phyloP scores from a whole-genome alignment of 257 asterid species.

The Verbascum thapsus region DNA sequence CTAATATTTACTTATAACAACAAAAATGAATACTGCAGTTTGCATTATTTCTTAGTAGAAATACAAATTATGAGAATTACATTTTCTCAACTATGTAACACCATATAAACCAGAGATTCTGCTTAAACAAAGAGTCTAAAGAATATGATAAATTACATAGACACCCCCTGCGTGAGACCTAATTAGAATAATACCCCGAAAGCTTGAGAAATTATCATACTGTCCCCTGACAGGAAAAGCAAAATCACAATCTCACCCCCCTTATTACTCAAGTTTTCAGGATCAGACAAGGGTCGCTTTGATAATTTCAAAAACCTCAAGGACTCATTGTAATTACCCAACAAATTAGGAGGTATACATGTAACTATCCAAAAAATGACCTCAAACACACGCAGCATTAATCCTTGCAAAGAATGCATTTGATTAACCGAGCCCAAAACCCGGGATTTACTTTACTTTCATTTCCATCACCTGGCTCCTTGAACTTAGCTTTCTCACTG shows the following conservation, averaged over 20 bases:
- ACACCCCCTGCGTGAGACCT: too few relatives aligned
- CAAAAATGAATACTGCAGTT: slow-evolving; percentile 5
- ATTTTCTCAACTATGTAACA: slow-evolving; percentile 4
- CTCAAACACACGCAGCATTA: slow-evolving; percentile 3
- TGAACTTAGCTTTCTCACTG: slow-evolving; percentile 74
- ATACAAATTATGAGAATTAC: neutral
- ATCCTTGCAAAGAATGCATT: slow-evolving; percentile 36
- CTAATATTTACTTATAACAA: neutral
- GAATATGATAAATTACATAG: too few relatives aligned
- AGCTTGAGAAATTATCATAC: too few relatives aligned
- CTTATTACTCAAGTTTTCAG: too few relatives aligned
- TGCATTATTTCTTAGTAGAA: neutral
- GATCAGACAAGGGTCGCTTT: too few relatives aligned
- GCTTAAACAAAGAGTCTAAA: too few relatives aligned
- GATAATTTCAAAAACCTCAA: too few relatives aligned
- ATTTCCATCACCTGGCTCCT: slow-evolving; percentile 37
- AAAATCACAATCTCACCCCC: too few relatives aligned
- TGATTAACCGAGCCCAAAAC: slow-evolving; percentile 42
- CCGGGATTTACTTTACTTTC: slow-evolving; percentile 37
- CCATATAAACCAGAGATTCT: too few relatives aligned
- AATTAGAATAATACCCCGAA: too few relatives aligned
- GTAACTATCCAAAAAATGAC: neutral
- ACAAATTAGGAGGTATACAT: slow-evolving; percentile 10
- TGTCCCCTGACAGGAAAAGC: too few relatives aligned
- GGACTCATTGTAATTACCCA: too few relatives aligned